Evolutionary conservation across 2,329 filamentous ascomycete species (phyloP), one percentile per base, ranked within the genome.

Genomic region (Colletotrichum orchidophilum): DNA sequence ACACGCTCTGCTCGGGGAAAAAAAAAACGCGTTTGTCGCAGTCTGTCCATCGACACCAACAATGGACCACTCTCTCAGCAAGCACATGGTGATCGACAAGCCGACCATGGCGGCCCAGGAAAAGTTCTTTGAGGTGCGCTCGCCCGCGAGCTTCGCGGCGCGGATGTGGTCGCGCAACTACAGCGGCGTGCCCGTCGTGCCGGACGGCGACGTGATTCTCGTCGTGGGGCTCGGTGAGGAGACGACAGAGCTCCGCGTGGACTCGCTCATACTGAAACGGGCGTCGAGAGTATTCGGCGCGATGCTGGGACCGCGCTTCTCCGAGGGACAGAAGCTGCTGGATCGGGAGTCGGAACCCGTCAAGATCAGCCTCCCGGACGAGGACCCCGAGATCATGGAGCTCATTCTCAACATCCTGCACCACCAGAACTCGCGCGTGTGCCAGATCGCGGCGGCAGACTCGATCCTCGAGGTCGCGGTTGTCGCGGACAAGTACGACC

Each of bases 331-430:
- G 26, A 59, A 62, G 4, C 67, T 77, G 53, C 69, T 69, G 35
- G 69, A 69, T 31, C 33, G 69, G 31, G 54, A 53, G 29, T 35
- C 52, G 24, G 66, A 66, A 11, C 70, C 70, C n/a, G 65, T 71
- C n/a, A 75, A 78, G 60, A 70, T 81, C 29, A 67, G 73, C 15
- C 73, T 80, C 11, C 76, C 76, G 0, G 77, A 81, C 5, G 80
- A 82, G 59, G 74, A 81, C 54, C 71, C 78, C 0, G 73, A 75
- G 3, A 77, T 78, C 2, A 77, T 83, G 70, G 66, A 73, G 9
- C 71, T 81, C 0, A 29, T 82, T 5, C 75, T 82, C 65, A 75
- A 75, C 35, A 78, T 83, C 15, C 77, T 78, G 11, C 80, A 81
- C 59, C 54, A 72, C 11, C 72, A 76, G 12, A 77, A 76, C 59